Base-by-base conservation (phyloP, 352 stramenopile genomes). In the Globisporangium mamillatum region DNA sequence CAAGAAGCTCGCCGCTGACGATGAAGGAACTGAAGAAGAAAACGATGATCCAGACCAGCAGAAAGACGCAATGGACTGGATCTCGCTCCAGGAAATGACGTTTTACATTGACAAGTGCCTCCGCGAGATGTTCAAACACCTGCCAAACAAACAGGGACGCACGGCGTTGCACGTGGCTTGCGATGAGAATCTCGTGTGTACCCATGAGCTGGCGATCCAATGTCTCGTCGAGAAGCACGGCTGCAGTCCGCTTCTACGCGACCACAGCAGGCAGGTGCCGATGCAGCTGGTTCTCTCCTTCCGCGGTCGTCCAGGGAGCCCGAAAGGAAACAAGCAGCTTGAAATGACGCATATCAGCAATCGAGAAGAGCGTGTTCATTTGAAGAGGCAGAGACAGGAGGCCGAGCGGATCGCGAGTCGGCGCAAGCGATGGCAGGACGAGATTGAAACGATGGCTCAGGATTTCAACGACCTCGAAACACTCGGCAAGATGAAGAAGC, bases 131-230 rank as follows among this genome's bases (percentile, higher is more conserved):
- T 94, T 86, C 72, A 86, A 88, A 53, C 80, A 92, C 60, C 59
- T 84, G 32, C 52, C 67, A 5, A 94, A 92, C 69, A 76, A 81
- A 5, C 84, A 92, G 27, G 86, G 86, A 18, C 75, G 76, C 3
- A 91, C 82, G 3, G 75, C 86, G 18, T 68, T 94, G 6, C 86
- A 94, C 66, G 68, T 94, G 2, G 82, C 86, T 4, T 92, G 86
- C 50, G 82, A 94, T n/a, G 82, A 91, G 63, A 94, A 92, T 67
- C 70, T 94, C 44, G 84, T 92, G 66, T 94, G 86, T 48, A 94
- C 82, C 3, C 86, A 94, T 46, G 86, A 94, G 69, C 69, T 84
- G 1, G 69, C 81, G 44, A 88, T 93, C 57, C 77, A 87, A 3
- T 74, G 71, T 24, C 66, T 92, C 53, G 69, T 68, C 14, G 82